Evolutionary conservation across 441 rosid genomes (phyloP).

Genomic region (Populus hybrid): DNA sequence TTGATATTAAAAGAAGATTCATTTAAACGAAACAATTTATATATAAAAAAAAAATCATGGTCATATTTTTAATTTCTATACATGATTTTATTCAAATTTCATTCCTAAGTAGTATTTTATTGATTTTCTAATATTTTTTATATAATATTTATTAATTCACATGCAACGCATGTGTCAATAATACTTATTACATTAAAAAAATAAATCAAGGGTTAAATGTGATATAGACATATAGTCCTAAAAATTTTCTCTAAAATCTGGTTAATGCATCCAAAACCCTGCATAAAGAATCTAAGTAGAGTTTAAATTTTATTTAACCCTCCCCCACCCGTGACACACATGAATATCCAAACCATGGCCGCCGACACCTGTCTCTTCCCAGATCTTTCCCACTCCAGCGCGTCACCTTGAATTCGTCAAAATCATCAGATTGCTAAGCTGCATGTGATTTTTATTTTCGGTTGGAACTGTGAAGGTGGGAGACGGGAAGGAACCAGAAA

Average conservation of each 20-base stretch:
- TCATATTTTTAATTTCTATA: too few relatives aligned
- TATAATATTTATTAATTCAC: too few relatives aligned
- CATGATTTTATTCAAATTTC: too few relatives aligned
- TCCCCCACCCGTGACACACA: conserved; percentile 29
- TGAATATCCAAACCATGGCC: conserved; percentile 39
- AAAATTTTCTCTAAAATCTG: not conserved
- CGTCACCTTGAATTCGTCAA: not conserved
- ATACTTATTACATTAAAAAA: too few relatives aligned
- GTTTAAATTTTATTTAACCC: not conserved
- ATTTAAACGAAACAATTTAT: too few relatives aligned
- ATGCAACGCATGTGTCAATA: too few relatives aligned
- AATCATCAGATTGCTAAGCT: not conserved
- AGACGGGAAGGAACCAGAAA: conserved; percentile 6
- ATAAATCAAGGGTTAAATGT: too few relatives aligned
- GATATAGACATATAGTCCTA: too few relatives aligned
- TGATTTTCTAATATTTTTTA: too few relatives aligned
- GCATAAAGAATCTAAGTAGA: not conserved
- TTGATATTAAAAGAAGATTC: too few relatives aligned
- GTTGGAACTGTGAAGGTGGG: conserved; percentile 5
- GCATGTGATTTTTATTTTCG: conserved; percentile 22
- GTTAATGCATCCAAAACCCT: not conserved
- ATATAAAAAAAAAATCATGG: too few relatives aligned
- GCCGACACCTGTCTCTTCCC: conserved; percentile 22
- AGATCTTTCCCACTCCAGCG: not conserved
- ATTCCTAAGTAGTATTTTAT: too few relatives aligned